Evolutionary conservation across 2,329 filamentous ascomycete genomes (phyloP), one percentile per base, ranked within the genome.

Genomic region (Microdochium trichocladiopsis): DNA sequence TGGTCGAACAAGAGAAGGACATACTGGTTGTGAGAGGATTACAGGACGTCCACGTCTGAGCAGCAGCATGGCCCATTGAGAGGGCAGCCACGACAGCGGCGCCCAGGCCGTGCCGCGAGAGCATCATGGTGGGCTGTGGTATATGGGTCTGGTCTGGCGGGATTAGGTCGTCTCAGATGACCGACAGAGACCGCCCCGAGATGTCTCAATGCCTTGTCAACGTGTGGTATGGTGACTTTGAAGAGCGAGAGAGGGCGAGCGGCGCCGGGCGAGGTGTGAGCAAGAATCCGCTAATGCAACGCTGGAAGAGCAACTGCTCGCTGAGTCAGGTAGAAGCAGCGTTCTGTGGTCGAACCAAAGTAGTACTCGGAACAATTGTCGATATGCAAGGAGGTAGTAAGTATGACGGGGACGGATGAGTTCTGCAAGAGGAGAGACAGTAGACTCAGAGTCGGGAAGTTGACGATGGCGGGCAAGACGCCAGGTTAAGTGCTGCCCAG

Each of bases 11-110:
- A 21, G 33, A 12, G 14, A 50, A 9, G 8, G 33, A 61, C 64
- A 52, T 63, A 66, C 64, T 60, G 37, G 55, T 50, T 48, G 55
- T 52, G n/a, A 63, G 52, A 47, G 65, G 65, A 51, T 66, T 66
- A 53, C 65, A 67, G 25, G 58, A 59, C 18, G 63, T 57, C 37
- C 60, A 66, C 50, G 65, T 64, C 54, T 67, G 65, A 12, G 64
- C 64, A 51, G 52, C 52, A 45, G 56, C 55, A 25, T 51, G 50
- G 47, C 47, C 16, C 36, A 65, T 36, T 9, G 56, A 58, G 2
- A 54, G 55, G 5, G 59, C 53, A 31, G 56, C 54, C 14, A 58
- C 56, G 2, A 57, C 59, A 50, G 55, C 54, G 52, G 41, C 18
- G 3, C 14, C 12, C 3, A 55, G 56, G 43, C 52, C 54, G 49